Conservation (phyloP, 192 early-diverging fungal species). For the Phlyctochytrium arcticum region DNA sequence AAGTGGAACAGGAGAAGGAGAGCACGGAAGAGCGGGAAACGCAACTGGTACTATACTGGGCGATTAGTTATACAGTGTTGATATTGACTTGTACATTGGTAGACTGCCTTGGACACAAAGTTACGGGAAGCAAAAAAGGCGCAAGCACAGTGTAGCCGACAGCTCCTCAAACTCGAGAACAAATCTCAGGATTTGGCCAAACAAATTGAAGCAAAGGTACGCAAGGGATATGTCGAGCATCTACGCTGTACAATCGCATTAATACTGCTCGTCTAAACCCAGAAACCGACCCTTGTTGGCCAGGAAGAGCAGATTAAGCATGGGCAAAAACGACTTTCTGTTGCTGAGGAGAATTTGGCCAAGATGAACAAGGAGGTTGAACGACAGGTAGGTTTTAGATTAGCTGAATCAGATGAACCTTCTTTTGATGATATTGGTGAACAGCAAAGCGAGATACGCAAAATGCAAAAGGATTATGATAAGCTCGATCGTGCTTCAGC, state of each 20-base stretch:
- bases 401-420: no score
- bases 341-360: slow-evolving; percentile 55
- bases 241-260: no score
- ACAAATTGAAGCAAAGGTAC: slow-evolving; percentile 62
- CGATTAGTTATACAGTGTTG: no score
- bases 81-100: no score
- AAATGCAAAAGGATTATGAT: slow-evolving; percentile 43
- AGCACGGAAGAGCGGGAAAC: slow-evolving; percentile 3
- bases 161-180: slow-evolving; percentile 68
- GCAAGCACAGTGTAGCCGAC: slow-evolving; percentile 69
- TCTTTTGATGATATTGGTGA: no score
- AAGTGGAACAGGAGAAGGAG: slow-evolving; percentile 55
- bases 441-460: slow-evolving; percentile 39
- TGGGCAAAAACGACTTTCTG: slow-evolving; percentile 60
- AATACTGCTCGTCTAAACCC: no score
- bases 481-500: slow-evolving; percentile 24
- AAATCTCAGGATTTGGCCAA: slow-evolving; percentile 68
- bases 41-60: slow-evolving; percentile 34
- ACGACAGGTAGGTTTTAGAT: slow-evolving; percentile 48
- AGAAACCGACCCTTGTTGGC: slow-evolving; percentile 58
- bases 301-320: slow-evolving; percentile 75
- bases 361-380: slow-evolving; percentile 48
- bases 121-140: slow-evolving; percentile 67
- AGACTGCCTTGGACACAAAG: slow-evolving; percentile 24
- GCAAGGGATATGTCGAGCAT: no score